Conservation (phyloP, 129 eudicot genomes). For the Oenanthe sinensis region DNA sequence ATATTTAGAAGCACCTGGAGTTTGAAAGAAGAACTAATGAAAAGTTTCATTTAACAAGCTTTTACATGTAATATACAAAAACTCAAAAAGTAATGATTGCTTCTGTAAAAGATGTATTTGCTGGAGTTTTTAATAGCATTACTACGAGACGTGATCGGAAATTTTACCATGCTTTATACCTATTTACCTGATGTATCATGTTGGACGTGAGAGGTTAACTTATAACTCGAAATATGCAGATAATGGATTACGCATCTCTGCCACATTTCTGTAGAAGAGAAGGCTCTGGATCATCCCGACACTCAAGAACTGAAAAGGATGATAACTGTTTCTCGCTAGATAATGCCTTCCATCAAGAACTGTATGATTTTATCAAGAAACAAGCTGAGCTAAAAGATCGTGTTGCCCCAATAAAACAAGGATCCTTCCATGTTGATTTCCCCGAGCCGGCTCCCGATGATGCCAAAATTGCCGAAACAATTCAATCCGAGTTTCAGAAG, state of each 20-base stretch:
- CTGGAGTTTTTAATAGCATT: neutral
- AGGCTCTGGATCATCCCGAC: slow-evolving; percentile 82
- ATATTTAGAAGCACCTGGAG: neutral
- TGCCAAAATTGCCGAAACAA: slow-evolving; percentile 61
- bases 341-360: slow-evolving; percentile 70
- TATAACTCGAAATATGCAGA: slow-evolving; percentile 41
- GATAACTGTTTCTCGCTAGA: slow-evolving; percentile 77
- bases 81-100: neutral
- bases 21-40: neutral
- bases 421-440: slow-evolving; percentile 72
- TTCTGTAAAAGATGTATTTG: neutral
- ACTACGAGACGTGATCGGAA: neutral
- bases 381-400: slow-evolving; percentile 50
- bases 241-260: slow-evolving; percentile 87
- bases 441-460: slow-evolving; percentile 71
- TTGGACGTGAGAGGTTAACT: slow-evolving; percentile 5
- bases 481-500: slow-evolving; percentile 61
- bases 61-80: neutral
- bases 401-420: slow-evolving; percentile 42
- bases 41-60: neutral
- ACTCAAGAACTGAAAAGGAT: slow-evolving; percentile 37
- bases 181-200: neutral
- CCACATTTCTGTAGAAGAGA: slow-evolving; percentile 96
- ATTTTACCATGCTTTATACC: neutral
- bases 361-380: slow-evolving; percentile 50